Evolutionary conservation across 768 basidiomycete genomes (phyloP).

Genomic region (Leucogyrophana mollusca): DNA sequence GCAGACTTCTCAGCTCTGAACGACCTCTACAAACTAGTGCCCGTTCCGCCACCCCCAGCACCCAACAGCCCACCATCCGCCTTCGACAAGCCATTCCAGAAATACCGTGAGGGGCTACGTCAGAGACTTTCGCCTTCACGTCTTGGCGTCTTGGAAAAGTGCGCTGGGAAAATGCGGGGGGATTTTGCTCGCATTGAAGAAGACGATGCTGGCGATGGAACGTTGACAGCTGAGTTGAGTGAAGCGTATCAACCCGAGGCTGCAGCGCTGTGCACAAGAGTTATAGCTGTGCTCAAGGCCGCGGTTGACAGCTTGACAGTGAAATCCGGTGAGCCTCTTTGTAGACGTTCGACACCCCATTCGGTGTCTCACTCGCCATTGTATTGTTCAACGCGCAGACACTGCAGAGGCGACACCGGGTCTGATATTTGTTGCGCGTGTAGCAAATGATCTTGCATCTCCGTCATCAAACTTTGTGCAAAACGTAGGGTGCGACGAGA

Average conservation of each 20-base stretch:
- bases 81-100: conserved; percentile 50
- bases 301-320: conserved; percentile 29
- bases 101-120: conserved; percentile 59
- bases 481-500: conserved; percentile 41
- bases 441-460: conserved; percentile 46
- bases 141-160: conserved; percentile 61
- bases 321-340: conserved; percentile 39
- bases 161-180: conserved; percentile 53
- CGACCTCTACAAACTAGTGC: conserved; percentile 55
- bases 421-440: conserved; percentile 48
- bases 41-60: conserved; percentile 46
- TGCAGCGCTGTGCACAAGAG: conserved; percentile 40
- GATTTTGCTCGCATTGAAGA: conserved; percentile 53
- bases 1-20: conserved; percentile 52
- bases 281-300: conserved; percentile 41
- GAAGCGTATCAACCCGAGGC: conserved; percentile 51
- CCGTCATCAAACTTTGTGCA: conserved; percentile 32
- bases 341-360: neutral
- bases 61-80: conserved; percentile 30
- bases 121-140: conserved; percentile 63
- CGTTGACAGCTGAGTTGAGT: conserved; percentile 41
- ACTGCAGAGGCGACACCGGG: conserved; percentile 20
- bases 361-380: neutral
- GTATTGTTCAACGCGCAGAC: conserved; percentile 11
- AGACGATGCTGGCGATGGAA: conserved; percentile 34